phyloP scores from a whole-genome alignment of 2,329 filamentous ascomycete genomes.

The Penicillium glabrum region DNA sequence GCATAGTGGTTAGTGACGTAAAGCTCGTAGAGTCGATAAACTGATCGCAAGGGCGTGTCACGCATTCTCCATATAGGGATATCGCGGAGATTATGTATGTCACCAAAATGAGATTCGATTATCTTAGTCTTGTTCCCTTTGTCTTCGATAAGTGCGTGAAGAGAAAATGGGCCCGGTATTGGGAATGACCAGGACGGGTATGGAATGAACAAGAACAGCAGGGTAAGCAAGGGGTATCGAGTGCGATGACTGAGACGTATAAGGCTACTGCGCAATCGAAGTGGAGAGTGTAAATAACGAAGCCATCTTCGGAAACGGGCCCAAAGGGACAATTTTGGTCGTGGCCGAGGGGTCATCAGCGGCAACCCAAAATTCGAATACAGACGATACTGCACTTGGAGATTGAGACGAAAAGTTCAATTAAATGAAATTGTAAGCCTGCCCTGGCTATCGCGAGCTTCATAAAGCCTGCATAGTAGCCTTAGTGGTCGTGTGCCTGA shows the following conservation, averaged over 20 bases:
- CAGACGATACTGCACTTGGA: neutral
- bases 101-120: constrained; percentile 14
- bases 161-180: constrained; percentile 20
- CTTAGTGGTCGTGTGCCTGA: neutral
- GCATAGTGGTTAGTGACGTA: constrained; percentile 19
- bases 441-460: neutral
- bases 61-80: constrained; percentile 28
- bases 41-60: constrained; percentile 29
- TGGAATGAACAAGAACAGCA: constrained; percentile 24
- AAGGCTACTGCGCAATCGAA: neutral
- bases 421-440: fast-evolving
- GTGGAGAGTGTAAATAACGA: neutral
- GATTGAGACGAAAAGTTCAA: neutral
- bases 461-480: neutral
- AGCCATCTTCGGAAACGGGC: neutral
- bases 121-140: constrained; percentile 15
- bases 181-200: constrained; percentile 26
- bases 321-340: neutral
- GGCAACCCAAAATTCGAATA: neutral
- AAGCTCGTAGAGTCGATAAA: constrained; percentile 31
- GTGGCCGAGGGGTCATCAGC: neutral
- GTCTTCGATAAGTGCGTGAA: constrained; percentile 11
- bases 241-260: neutral
- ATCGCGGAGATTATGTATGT: constrained; percentile 18
- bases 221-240: neutral